Evolutionary conservation across 306 rosid genomes (phyloP), one percentile per base, ranked within the genome.

Genomic region (Castanospermum australe): DNA sequence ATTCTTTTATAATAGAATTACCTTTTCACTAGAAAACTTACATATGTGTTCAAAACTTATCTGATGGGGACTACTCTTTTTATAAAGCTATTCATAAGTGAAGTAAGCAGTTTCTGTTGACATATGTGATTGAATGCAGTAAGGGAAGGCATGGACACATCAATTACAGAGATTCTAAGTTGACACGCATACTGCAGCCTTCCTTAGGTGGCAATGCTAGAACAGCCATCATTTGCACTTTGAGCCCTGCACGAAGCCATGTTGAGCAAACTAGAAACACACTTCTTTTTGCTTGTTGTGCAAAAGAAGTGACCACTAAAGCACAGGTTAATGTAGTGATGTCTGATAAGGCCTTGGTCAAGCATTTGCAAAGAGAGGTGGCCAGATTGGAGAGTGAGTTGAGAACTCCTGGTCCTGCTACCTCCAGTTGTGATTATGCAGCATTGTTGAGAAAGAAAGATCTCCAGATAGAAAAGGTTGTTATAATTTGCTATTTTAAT

Each of bases 311-410:
- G 86, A 92, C 97, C 52, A 90, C 93, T 55, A 92, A 92, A 86
- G 96, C 98, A 35, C 98, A 92, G 83, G 98, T 94, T 85, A 94
- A 94, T 80, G 97, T 94, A 10, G 97, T 94, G 77, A 88, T 93
- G 98, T 93, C 98, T n/a, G 95, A 93, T 84, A 93, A 91, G 91
- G 95, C 89, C 36, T 82, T 94, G 86, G 97, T 94, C 60, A 94
- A 90, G 88, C 97, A 92, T 76, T 84, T 94, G 78, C 98, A 94
- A 68, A 94, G 84, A 78, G 97, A 94, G 82, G 82, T 93, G 73
- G 97, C 91, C 67, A 86, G 98, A 85, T 84, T 94, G 83, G 98
- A 94, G 86, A 89, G 92, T 73, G 98, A 94, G 82, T 82, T 91
- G 88, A 91, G 82, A 75, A 89, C 84, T 71, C 97, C 98, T 10